These are phyloP conservation scores for barley (Hordeum vulgare) DNA, from an alignment of 176 grass and related monocot species.

Conservation along the genomic window DNA sequence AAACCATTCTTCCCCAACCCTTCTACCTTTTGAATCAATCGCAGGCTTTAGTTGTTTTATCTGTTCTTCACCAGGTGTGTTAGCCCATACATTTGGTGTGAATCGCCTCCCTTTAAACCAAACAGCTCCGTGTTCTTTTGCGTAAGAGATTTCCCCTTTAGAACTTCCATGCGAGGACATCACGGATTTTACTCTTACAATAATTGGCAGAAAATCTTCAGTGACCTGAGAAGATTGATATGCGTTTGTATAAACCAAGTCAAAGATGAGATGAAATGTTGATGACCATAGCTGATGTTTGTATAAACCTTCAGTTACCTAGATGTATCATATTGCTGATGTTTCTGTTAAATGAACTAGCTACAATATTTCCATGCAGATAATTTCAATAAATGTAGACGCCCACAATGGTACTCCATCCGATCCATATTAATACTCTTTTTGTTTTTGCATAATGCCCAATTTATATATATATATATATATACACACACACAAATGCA, in stretches of 20 bases:
- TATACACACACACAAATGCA: too few species aligned
- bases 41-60: constrained; percentile 84
- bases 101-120: constrained; percentile 96
- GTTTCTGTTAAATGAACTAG: neutral
- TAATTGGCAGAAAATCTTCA: constrained; percentile 81
- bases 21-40: constrained; percentile 91
- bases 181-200: constrained; percentile 81
- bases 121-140: constrained; percentile 85
- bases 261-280: neutral
- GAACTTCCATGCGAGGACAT: constrained; percentile 58
- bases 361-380: neutral
- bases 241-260: neutral
- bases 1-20: constrained; percentile 94
- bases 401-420: neutral
- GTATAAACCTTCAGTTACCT: neutral
- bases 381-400: neutral
- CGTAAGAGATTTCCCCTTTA: constrained; percentile 91
- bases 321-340: neutral
- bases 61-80: constrained; percentile 76
- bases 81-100: constrained; percentile 70
- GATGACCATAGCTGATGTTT: neutral
- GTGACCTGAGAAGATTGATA: constrained; percentile 39
- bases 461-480: constrained; percentile 1
- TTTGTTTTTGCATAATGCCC: neutral
- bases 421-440: neutral